These are phyloP conservation scores for Jaenimonas drosophilae DNA, from an alignment of 208 protist genomes.

Conservation along the genomic window DNA sequence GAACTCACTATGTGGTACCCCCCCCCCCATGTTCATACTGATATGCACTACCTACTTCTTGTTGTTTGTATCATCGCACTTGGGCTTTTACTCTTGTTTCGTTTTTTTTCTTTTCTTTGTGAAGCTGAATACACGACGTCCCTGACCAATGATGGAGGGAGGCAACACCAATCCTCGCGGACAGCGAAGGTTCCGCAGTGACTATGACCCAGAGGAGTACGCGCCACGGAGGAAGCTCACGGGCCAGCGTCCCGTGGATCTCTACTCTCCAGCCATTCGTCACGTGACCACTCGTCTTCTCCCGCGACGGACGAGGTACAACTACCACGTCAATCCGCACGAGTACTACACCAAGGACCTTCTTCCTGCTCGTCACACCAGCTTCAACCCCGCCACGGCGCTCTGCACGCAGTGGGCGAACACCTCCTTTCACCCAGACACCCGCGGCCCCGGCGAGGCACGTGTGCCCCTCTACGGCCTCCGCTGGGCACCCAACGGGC, in stretches of 20 bases:
- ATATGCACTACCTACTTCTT: slow-evolving; percentile 1
- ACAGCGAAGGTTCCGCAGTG: slow-evolving; percentile 31
- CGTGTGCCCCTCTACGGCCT: slow-evolving; percentile 57
- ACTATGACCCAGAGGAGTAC: slow-evolving; percentile 72
- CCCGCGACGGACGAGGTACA: slow-evolving; percentile 47
- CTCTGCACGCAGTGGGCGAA: slow-evolving; percentile 87
- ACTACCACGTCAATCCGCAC: slow-evolving; percentile 72
- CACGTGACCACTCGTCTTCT: slow-evolving; percentile 70
- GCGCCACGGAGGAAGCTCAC: slow-evolving; percentile 62
- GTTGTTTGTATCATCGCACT: slow-evolving; percentile 1
- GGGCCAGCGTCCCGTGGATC: slow-evolving; percentile 74
- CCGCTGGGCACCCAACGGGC: slow-evolving; percentile 73
- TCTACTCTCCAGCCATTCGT: slow-evolving; percentile 73
- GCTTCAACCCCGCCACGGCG: slow-evolving; percentile 75
- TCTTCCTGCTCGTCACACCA: slow-evolving; percentile 45
- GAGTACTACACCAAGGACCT: slow-evolving; percentile 83
- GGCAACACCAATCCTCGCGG: slow-evolving; percentile 7
- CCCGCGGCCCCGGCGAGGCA: slow-evolving; percentile 28
- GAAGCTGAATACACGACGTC: neutral
- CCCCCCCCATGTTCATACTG: too few species aligned
- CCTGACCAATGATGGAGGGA: neutral
- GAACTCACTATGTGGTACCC: too few species aligned
- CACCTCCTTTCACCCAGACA: slow-evolving; percentile 82
- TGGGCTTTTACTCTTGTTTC: neutral
- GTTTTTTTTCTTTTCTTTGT: slow-evolving; percentile 2